phyloP scores from a whole-genome alignment of 1,284 basidiomycete species.

The Rhodotorula sp. region DNA sequence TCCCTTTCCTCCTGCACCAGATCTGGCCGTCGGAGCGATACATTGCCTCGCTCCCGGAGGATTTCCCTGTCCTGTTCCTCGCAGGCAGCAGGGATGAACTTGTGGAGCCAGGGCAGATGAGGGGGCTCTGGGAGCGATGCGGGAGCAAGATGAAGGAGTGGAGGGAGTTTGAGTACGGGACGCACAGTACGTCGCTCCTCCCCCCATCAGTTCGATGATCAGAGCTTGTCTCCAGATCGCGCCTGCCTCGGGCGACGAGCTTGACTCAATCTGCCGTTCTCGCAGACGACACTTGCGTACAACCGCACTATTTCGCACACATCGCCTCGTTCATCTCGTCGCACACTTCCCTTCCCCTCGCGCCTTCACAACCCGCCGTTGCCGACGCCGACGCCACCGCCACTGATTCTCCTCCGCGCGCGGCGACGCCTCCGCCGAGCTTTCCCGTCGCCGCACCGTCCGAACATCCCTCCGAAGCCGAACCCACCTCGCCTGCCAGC shows the following conservation, averaged over 20 bases:
- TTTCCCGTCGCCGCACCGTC: not conserved
- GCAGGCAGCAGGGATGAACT: constrained; percentile 77
- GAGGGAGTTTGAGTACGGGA: constrained; percentile 43
- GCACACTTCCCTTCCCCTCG: constrained; percentile 7
- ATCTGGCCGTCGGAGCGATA: constrained; percentile 63
- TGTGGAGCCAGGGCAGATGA: constrained; percentile 84
- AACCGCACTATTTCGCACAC: constrained; percentile 35
- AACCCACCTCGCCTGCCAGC: not conserved
- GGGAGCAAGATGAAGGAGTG: constrained; percentile 56
- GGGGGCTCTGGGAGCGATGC: constrained; percentile 65
- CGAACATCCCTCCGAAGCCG: not conserved
- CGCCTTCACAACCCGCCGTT: not conserved
- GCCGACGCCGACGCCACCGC: not conserved
- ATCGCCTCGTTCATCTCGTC: constrained; percentile 25
- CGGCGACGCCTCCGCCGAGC: not conserved
- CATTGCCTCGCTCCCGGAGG: constrained; percentile 46
- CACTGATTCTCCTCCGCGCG: not conserved
- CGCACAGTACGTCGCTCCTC: constrained; percentile 29
- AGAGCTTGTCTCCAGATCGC: no score
- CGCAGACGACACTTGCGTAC: constrained; percentile 39
- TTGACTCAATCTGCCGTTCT: not conserved
- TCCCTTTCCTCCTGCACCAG: constrained; percentile 78
- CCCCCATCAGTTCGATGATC: not conserved
- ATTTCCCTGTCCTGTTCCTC: constrained; percentile 82
- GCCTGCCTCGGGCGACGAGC: no score